These are phyloP conservation scores for Zalerion maritima DNA, from an alignment of 495 filamentous ascomycete species.

Conservation along the genomic window DNA sequence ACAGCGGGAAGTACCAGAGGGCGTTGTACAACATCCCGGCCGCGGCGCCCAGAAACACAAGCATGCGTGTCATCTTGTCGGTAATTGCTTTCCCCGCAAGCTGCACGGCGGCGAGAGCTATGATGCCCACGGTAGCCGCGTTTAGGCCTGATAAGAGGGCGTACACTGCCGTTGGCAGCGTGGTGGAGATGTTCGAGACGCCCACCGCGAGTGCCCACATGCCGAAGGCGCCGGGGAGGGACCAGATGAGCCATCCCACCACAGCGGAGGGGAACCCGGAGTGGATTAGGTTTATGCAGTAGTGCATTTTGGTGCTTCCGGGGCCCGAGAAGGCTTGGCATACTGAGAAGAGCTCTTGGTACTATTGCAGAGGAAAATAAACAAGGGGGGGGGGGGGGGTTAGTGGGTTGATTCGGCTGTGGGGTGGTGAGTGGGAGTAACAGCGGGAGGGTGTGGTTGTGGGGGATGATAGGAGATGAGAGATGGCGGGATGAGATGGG, in stretches of 20 bases:
- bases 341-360: slow-evolving; percentile 71
- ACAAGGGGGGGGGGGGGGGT: not conserved
- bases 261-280: slow-evolving; percentile 48
- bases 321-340: slow-evolving; percentile 66
- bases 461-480: too few relatives aligned
- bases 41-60: slow-evolving; percentile 54
- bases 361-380: slow-evolving; percentile 27
- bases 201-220: slow-evolving; percentile 63
- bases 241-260: slow-evolving; percentile 56
- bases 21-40: slow-evolving; percentile 64
- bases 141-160: slow-evolving; percentile 69
- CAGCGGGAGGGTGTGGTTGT: too few relatives aligned
- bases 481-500: too few relatives aligned
- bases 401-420: not conserved
- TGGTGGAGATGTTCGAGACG: slow-evolving; percentile 42
- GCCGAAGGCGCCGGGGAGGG: slow-evolving; percentile 60
- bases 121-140: slow-evolving; percentile 62
- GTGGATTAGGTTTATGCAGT: slow-evolving; percentile 55
- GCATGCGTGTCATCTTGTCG: slow-evolving; percentile 50
- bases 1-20: slow-evolving; percentile 68
- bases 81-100: slow-evolving; percentile 62
- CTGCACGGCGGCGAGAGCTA: slow-evolving; percentile 63
- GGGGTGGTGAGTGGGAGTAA: not conserved
- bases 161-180: slow-evolving; percentile 52
- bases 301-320: slow-evolving; percentile 66